phyloP scores from a whole-genome alignment of 2,329 filamentous ascomycete genomes.

The Mycosphaerella sp. region DNA sequence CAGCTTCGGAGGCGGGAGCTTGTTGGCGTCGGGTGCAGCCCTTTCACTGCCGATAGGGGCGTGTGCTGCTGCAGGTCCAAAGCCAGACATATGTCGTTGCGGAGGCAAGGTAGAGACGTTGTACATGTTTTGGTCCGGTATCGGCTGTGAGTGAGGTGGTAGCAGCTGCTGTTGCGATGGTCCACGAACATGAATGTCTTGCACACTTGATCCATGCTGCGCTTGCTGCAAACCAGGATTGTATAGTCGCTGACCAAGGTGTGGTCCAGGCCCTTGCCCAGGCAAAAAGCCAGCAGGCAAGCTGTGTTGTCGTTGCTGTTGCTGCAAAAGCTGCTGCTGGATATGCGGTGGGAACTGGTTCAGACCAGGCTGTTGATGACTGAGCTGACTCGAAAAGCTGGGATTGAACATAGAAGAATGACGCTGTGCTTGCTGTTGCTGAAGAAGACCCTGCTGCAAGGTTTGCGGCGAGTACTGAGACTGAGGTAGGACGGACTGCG shows the following conservation, averaged over 20 bases:
- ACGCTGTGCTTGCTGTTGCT: conserved; percentile 27
- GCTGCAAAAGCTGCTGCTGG: conserved; percentile 22
- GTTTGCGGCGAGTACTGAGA: conserved; percentile 42
- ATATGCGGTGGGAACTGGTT: conserved; percentile 21
- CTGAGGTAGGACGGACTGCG: conserved; percentile 45
- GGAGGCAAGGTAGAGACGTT: conserved; percentile 5
- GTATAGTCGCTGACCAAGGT: conserved; percentile 5
- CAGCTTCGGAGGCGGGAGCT: conserved; percentile 53
- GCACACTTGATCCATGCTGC: no score
- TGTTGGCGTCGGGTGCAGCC: conserved; percentile 49
- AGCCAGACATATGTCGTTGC: neutral
- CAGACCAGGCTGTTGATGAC: conserved; percentile 22
- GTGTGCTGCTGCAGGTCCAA: neutral
- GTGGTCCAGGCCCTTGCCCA: conserved; percentile 5
- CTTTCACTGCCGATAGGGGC: conserved; percentile 36
- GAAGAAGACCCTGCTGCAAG: conserved; percentile 27
- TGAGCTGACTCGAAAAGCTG: conserved; percentile 11
- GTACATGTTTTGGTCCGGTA: neutral
- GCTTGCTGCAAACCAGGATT: neutral
- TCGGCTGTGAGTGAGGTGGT: neutral
- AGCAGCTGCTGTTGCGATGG: neutral
- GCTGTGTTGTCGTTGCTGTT: conserved; percentile 25
- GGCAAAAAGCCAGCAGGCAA: conserved; percentile 13
- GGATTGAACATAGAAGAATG: conserved; percentile 15
- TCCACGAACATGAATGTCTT: no score